Conservation (phyloP, 2,329 filamentous ascomycete species). For the Coniochaeta sp. region DNA sequence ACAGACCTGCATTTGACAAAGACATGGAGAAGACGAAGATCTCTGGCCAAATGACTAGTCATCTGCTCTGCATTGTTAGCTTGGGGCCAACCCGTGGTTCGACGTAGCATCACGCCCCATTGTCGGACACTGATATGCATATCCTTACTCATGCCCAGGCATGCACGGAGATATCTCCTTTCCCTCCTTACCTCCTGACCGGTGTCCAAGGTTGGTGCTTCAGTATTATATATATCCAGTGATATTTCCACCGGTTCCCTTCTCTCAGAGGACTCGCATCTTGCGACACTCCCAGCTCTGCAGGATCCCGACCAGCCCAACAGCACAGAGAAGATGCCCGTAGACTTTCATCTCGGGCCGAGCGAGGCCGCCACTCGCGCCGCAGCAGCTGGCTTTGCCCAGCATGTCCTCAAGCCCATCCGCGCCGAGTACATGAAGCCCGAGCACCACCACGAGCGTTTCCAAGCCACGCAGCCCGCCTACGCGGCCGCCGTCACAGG, state of each 20-base stretch:
- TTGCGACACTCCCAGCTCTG: background rate
- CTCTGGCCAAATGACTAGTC: background rate
- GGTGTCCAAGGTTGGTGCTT: background rate
- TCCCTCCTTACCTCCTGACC: background rate
- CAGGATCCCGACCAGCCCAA: background rate
- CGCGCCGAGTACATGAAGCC: conserved; percentile 12
- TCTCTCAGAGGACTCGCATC: background rate
- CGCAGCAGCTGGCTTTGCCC: conserved; percentile 14
- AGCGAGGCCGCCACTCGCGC: conserved; percentile 11
- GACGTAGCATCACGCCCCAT: background rate
- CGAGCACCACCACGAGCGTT: conserved; percentile 24
- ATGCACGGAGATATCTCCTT: background rate
- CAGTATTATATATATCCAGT: background rate
- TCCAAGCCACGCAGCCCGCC: conserved; percentile 37
- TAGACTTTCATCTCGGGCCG: conserved; percentile 16
- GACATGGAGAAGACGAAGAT: no score
- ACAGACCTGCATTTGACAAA: no score
- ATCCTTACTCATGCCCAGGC: background rate
- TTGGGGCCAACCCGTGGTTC: background rate
- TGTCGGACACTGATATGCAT: background rate
- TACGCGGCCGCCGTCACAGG: conserved; percentile 34
- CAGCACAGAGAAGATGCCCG: conserved; percentile 8
- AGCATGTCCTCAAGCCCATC: conserved; percentile 14
- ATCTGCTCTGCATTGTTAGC: background rate
- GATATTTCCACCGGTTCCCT: background rate